These are phyloP conservation scores for Colletotrichum euphorbiae DNA, from an alignment of 2,329 filamentous ascomycete genomes.

Conservation along the genomic window DNA sequence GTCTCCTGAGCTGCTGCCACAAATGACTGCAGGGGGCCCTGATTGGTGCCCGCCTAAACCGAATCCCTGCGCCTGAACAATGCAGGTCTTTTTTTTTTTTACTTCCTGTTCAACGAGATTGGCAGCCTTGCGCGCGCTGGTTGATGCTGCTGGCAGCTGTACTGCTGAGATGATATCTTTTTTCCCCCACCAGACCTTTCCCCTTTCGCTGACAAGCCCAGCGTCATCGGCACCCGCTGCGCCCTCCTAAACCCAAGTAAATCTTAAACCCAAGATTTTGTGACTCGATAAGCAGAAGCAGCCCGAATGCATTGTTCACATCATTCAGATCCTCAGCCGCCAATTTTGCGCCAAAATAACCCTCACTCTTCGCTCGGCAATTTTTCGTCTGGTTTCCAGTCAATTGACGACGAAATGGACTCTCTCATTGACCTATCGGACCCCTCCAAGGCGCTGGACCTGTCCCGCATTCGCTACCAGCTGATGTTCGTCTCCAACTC, in stretches of 20 bases:
- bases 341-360: constrained; percentile 20
- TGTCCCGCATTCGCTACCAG: constrained; percentile 92
- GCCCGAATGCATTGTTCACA: constrained; percentile 32
- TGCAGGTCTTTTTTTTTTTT: constrained; percentile 20
- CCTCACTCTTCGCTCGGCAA: constrained; percentile 1
- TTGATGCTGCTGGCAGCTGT: no score
- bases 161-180: constrained; percentile 13
- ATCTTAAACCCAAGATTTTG: constrained; percentile 16
- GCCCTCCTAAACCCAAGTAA: neutral
- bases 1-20: neutral
- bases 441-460: constrained; percentile 85
- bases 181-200: constrained; percentile 1
- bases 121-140: constrained; percentile 27
- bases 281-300: constrained; percentile 10
- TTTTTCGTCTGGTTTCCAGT: constrained; percentile 18
- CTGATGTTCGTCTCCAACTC: constrained; percentile 75
- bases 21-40: constrained; percentile 14
- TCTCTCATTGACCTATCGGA: constrained; percentile 89
- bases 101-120: constrained; percentile 11
- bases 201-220: constrained; percentile 23
- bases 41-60: constrained; percentile 37
- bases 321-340: constrained; percentile 13
- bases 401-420: constrained; percentile 73
- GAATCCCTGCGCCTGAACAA: constrained; percentile 1
- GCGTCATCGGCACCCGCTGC: constrained; percentile 37